phyloP scores from a whole-genome alignment of 495 filamentous ascomycete species.

The Lepraria neglecta region DNA sequence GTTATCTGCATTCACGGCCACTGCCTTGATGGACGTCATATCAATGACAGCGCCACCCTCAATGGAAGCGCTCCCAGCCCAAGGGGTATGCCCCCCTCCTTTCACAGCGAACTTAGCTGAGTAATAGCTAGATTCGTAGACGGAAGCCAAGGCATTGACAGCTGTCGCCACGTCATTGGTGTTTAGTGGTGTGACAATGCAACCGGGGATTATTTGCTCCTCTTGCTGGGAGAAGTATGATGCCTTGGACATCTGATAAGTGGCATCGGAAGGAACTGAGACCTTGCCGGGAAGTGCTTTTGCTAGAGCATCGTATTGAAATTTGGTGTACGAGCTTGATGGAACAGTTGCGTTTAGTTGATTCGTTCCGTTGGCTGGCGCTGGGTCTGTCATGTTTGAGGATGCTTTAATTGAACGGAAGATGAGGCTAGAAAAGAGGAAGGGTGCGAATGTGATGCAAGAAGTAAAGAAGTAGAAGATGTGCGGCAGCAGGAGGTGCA shows the following conservation, averaged over 20 bases:
- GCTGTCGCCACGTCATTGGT: slow-evolving; percentile 36
- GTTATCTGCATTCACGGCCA: slow-evolving; percentile 36
- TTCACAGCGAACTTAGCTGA: slow-evolving; percentile 39
- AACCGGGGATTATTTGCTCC: slow-evolving; percentile 33
- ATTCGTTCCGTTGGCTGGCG: too few species aligned
- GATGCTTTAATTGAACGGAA: too few species aligned
- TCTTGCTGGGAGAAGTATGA: slow-evolving; percentile 35
- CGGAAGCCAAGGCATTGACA: slow-evolving; percentile 31
- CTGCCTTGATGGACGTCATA: slow-evolving; percentile 39
- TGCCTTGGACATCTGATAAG: slow-evolving; percentile 26
- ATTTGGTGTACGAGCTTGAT: too few species aligned
- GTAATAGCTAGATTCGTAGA: too few species aligned
- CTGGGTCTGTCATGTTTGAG: too few species aligned
- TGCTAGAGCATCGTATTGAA: too few species aligned
- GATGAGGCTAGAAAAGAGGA: too few species aligned
- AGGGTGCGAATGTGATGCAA: too few species aligned
- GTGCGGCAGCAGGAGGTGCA: too few species aligned
- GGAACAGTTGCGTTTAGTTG: too few species aligned
- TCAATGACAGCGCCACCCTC: slow-evolving; percentile 47
- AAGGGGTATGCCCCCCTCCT: slow-evolving; percentile 44
- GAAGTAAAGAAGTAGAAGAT: too few species aligned
- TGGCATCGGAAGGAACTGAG: slow-evolving; percentile 19
- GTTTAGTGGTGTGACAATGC: slow-evolving; percentile 33
- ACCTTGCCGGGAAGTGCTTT: slow-evolving; percentile 22
- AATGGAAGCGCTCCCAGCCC: slow-evolving; percentile 36